Evolutionary conservation across 2,329 filamentous ascomycete genomes (phyloP).

Genomic region (Penicillium paneum): DNA sequence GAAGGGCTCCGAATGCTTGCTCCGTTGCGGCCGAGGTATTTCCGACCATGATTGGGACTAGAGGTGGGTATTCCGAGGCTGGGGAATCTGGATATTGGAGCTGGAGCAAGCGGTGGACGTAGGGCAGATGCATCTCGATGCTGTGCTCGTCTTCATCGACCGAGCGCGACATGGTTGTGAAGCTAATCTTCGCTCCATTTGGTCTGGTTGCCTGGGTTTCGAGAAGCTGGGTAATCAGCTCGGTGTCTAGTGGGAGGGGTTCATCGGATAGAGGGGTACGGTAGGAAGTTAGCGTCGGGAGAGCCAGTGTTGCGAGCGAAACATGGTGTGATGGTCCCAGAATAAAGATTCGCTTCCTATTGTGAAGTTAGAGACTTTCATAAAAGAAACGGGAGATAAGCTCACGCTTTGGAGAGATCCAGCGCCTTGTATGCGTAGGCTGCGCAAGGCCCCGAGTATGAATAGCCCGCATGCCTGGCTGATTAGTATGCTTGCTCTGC

Average conservation of each 20-base stretch:
- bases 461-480: conserved; percentile 83
- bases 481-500: conserved; percentile 11
- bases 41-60: conserved; percentile 85
- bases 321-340: conserved; percentile 90
- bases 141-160: conserved; percentile 85
- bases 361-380: conserved; percentile 4
- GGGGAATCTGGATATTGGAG: conserved; percentile 50
- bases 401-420: conserved; percentile 71
- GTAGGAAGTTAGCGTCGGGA: conserved; percentile 64
- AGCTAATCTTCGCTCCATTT: conserved; percentile 35
- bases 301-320: conserved; percentile 71
- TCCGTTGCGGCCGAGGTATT: conserved; percentile 66
- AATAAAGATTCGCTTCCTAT: conserved; percentile 80
- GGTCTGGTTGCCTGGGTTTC: conserved; percentile 27
- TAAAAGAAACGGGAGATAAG: conserved; percentile 7
- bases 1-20: conserved; percentile 62
- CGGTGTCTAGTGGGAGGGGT: conserved; percentile 45
- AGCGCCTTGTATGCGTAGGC: conserved; percentile 92
- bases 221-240: conserved; percentile 41
- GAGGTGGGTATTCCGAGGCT: conserved; percentile 60
- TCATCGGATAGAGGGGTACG: conserved; percentile 44
- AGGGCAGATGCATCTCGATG: conserved; percentile 94
- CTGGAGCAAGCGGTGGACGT: conserved; percentile 75
- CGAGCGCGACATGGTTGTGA: conserved; percentile 56
- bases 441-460: conserved; percentile 85